Percentiles rank a stretch among this genome's conserved stretches.
These are phyloP conservation scores for Trichosporon faecale DNA, from an alignment of 1,284 basidiomycete species.

Conservation along the genomic window DNA sequence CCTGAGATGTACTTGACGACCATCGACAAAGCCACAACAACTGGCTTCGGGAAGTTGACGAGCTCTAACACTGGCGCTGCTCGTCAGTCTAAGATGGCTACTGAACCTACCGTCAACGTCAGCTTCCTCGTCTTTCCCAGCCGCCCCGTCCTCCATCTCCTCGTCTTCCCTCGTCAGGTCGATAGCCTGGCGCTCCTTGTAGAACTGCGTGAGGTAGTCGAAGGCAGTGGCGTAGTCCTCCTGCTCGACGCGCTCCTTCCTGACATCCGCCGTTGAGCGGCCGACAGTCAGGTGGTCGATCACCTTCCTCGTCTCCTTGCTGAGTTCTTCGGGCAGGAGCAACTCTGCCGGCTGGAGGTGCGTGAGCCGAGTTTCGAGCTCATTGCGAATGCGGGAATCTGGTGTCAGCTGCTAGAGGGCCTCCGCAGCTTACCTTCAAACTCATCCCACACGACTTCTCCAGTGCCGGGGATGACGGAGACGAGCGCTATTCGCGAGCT, in stretches of 20 bases:
- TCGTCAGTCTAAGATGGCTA: constrained; percentile 19
- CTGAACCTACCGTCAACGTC: not conserved
- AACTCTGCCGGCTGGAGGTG: constrained; percentile 82
- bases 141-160: constrained; percentile 4
- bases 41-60: constrained; percentile 65
- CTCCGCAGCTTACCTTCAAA: constrained; percentile 63
- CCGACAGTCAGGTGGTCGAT: constrained; percentile 64
- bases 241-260: constrained; percentile 64
- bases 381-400: constrained; percentile 79
- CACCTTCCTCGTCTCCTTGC: constrained; percentile 72
- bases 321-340: constrained; percentile 65
- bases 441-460: constrained; percentile 87
- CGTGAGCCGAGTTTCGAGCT: constrained; percentile 76
- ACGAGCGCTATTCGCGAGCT: constrained; percentile 69
- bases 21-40: constrained; percentile 67
- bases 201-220: constrained; percentile 67
- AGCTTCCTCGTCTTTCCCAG: not conserved
- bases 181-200: constrained; percentile 47
- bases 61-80: constrained; percentile 54
- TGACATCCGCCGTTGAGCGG: constrained; percentile 39
- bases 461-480: constrained; percentile 78
- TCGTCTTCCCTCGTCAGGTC: constrained; percentile 31
- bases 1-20: constrained; percentile 69
- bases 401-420: constrained; percentile 6
- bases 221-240: constrained; percentile 69